Base-by-base conservation (phyloP, 495 filamentous ascomycete species). In the Penicillium antarcticum region DNA sequence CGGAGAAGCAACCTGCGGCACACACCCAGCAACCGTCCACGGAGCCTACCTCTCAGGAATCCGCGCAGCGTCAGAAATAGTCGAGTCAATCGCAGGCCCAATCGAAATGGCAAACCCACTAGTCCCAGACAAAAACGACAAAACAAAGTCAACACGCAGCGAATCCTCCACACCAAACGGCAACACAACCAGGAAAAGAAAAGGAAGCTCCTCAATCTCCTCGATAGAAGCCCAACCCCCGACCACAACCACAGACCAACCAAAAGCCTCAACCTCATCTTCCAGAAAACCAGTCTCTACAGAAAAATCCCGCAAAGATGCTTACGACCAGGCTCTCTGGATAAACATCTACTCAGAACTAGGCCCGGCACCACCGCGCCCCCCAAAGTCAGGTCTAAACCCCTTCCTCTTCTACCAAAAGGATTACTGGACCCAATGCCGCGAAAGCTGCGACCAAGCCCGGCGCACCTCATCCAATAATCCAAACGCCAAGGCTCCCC, bases 1-100 rank as follows among this genome's bases (percentile, higher is more conserved):
- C 4, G 94, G 94, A 19, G 94, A 99, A 71, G 92, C 94, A 34
- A 97, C 94, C 3, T 95, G 87, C 66, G 90, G 89, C 40, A 95
- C 90, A 2, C 92, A 99, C 67, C 94, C 94, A 8, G 94, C 94
- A 23, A 97, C 94, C 5, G 94, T 97, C 1, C 94, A 99, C 57
- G 94, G 94, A 6, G 94, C 94, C 5, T 99, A 96, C 66, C 82
- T 99, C 17, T 95, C 91, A 7, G 94, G 94, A 8, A 77, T 97
- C 3, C 84, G 92, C 14, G 92, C 88, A 4, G 94, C 95, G 3
- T 81, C 88, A 14, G 91, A 97, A 51, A 78, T 97, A 1, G 77
- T 95, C 41, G 84, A 89, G 43, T 68, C 83, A 8, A 77, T 95
- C 58, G 65, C 91, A 39, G 95, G 94, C 2, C 87, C 91, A 1